A percentile compares a stretch with the other conserved stretches of the same genome.
Conservation (phyloP, 331 rosid species). For the Malus hybrid region DNA sequence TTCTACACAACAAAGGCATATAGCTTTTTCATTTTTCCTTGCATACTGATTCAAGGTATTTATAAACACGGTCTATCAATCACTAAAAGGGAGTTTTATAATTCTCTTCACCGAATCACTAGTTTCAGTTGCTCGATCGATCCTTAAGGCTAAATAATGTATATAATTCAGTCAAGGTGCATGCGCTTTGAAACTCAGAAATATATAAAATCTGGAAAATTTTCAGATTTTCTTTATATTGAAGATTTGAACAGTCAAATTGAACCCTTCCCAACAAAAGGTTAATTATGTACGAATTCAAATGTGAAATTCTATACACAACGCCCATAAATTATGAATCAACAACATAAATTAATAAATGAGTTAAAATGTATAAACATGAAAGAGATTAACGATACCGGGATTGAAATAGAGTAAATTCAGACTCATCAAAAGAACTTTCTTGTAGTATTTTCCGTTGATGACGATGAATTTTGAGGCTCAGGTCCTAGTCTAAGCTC, state of each 20-base stretch:
- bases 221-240: not conserved
- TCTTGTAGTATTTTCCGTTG: conserved; percentile 27
- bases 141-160: not conserved
- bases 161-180: not conserved
- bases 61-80: not conserved
- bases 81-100: not conserved
- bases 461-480: conserved; percentile 33
- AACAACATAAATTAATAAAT: not conserved
- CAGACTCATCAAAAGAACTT: conserved; percentile 46
- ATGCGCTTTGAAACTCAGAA: not conserved
- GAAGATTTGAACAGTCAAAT: not conserved
- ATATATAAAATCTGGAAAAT: not conserved
- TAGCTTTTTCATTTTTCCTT: not conserved
- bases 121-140: not conserved
- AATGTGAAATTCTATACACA: not conserved
- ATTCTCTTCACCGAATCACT: not conserved
- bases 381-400: not conserved
- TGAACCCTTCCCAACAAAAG: not conserved
- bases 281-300: not conserved
- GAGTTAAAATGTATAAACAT: not conserved
- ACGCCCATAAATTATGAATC: not conserved
- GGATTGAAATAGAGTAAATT: not conserved
- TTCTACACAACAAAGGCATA: not conserved
- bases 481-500: conserved; percentile 68
- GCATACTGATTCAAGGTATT: not conserved